Evolutionary conservation across 2,329 filamentous ascomycete genomes (phyloP).

Genomic region (Diaporthe amygdali): DNA sequence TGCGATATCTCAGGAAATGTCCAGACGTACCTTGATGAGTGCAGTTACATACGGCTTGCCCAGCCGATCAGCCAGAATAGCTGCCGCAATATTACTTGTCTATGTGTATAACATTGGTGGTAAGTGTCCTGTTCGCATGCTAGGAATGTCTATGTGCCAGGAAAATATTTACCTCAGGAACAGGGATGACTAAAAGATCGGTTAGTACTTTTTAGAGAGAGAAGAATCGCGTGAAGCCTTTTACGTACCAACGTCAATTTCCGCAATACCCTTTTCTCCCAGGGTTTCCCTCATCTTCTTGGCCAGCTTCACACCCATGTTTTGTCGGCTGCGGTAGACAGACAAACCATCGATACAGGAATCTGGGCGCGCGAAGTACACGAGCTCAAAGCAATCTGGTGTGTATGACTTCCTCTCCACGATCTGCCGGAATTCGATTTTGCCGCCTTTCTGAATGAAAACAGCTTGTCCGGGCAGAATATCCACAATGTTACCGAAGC

Average conservation of each 20-base stretch:
- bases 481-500: constrained; percentile 77
- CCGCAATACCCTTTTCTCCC: constrained; percentile 70
- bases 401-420: constrained; percentile 71
- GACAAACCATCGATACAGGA: constrained; percentile 86
- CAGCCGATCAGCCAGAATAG: constrained; percentile 75
- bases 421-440: constrained; percentile 78
- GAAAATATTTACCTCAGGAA: constrained; percentile 42
- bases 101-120: constrained; percentile 42
- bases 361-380: constrained; percentile 87
- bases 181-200: constrained; percentile 67
- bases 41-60: constrained; percentile 80
- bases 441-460: constrained; percentile 79
- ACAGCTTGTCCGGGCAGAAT: constrained; percentile 85
- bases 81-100: constrained; percentile 82
- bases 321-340: constrained; percentile 81
- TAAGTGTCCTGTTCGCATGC: constrained; percentile 39
- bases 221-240: neutral
- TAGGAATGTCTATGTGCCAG: constrained; percentile 34
- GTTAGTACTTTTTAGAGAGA: constrained; percentile 32
- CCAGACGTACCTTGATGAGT: constrained; percentile 58
- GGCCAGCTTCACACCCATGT: constrained; percentile 85
- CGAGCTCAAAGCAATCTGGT: constrained; percentile 86
- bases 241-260: constrained; percentile 68
- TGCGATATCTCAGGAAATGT: neutral
- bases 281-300: constrained; percentile 72